Conservation (phyloP, 768 basidiomycete species). For the Mycena rebaudengoi region DNA sequence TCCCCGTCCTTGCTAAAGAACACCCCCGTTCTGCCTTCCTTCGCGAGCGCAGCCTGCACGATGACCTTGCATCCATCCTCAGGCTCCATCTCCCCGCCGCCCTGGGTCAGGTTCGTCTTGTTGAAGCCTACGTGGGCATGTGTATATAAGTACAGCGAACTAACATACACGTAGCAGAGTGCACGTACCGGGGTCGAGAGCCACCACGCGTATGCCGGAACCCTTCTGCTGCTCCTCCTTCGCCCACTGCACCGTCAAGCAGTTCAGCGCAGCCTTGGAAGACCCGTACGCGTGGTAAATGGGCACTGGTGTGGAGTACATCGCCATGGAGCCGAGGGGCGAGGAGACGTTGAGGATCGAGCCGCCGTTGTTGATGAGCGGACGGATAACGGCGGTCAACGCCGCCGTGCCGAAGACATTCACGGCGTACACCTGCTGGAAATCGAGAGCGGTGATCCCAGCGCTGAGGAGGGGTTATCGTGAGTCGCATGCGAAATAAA, state of each 20-base stretch:
- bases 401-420: slow-evolving; percentile 10
- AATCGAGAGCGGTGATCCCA: not conserved
- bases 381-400: not conserved
- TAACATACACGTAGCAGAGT: too few species aligned
- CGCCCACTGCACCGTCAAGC: slow-evolving; percentile 16
- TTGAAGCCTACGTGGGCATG: too few species aligned
- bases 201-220: slow-evolving; percentile 3
- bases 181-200: slow-evolving; percentile 4
- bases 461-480: slow-evolving; percentile 1
- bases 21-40: too few species aligned
- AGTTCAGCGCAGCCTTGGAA: slow-evolving; percentile 18
- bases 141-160: too few species aligned
- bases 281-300: not conserved
- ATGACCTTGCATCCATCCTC: too few species aligned
- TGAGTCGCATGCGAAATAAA: not conserved
- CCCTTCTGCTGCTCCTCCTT: slow-evolving; percentile 11
- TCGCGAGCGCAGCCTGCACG: too few species aligned
- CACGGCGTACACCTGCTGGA: slow-evolving; percentile 1
- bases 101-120: too few species aligned
- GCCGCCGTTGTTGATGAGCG: not conserved
- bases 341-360: slow-evolving; percentile 19
- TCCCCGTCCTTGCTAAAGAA: too few species aligned
- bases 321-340: not conserved
- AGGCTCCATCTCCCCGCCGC: too few species aligned
- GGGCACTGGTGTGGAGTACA: not conserved